Conservation (phyloP, 768 basidiomycete species). For the Wakefieldia striispora region DNA sequence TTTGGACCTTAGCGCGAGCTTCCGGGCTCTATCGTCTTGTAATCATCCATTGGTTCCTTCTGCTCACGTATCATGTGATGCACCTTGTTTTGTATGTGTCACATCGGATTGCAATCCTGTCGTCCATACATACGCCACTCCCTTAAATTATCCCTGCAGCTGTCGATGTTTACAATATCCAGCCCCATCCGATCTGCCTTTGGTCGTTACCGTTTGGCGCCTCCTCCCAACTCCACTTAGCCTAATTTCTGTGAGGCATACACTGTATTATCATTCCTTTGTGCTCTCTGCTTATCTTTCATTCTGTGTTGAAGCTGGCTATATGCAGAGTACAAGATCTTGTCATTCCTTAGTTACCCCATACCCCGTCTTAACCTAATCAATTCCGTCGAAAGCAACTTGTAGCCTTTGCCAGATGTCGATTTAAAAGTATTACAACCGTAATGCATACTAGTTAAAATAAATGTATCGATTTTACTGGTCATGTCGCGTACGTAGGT, state of each 20-base stretch:
- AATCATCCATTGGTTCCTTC: constrained; percentile 11
- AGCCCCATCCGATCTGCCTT: neutral
- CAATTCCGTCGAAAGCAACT: no score
- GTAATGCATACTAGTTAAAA: no score
- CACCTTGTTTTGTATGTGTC: constrained; percentile 17
- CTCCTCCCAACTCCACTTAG: constrained; percentile 1
- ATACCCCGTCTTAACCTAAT: no score
- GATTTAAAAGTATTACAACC: no score
- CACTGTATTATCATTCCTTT: constrained; percentile 29
- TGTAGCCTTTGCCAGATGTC: no score
- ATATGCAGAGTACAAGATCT: constrained; percentile 13
- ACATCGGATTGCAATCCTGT: constrained; percentile 4
- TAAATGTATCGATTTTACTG: no score
- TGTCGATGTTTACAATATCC: constrained; percentile 14
- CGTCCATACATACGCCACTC: neutral
- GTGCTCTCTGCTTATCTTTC: constrained; percentile 4
- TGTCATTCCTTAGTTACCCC: neutral
- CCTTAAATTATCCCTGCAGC: constrained; percentile 9
- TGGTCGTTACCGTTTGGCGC: constrained; percentile 8
- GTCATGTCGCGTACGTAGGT: no score
- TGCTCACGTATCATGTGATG: constrained; percentile 9
- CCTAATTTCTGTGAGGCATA: constrained; percentile 15
- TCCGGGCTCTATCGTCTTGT: constrained; percentile 9
- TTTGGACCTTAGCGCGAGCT: constrained; percentile 15
- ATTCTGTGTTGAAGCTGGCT: constrained; percentile 8